Evolutionary conservation across 1,284 basidiomycete species (phyloP).

Genomic region (Termitomyces sp.): DNA sequence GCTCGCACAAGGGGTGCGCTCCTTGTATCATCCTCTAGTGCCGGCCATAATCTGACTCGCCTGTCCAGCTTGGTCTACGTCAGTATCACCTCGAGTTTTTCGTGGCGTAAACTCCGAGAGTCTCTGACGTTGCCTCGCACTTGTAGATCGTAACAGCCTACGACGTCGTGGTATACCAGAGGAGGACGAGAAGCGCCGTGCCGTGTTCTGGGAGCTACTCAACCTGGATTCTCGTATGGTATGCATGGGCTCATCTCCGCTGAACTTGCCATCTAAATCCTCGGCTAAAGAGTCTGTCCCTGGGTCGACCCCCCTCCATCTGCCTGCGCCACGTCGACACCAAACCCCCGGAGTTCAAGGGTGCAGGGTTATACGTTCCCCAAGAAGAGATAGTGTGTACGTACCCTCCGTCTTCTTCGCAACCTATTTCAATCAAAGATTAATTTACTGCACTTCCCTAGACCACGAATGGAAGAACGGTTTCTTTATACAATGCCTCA

Average conservation of each 20-base stretch:
- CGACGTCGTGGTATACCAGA: conserved; percentile 61
- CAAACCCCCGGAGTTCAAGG: conserved; percentile 55
- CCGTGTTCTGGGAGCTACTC: conserved; percentile 70
- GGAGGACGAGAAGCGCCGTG: conserved; percentile 64
- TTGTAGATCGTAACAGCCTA: conserved; percentile 63
- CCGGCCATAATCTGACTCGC: conserved; percentile 1
- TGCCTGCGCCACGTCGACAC: conserved; percentile 63
- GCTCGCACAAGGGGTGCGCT: conserved; percentile 52
- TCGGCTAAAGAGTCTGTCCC: conserved; percentile 56
- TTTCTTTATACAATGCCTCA: conserved; percentile 62
- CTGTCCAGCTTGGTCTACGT: conserved; percentile 49
- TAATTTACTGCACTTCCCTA: conserved; percentile 21
- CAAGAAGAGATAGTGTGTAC: conserved; percentile 62
- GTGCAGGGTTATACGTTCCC: conserved; percentile 49
- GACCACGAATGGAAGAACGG: conserved; percentile 73
- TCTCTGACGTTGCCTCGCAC: conserved; percentile 8
- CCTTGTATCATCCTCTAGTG: conserved; percentile 1
- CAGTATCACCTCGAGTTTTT: conserved; percentile 23
- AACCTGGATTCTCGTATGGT: conserved; percentile 75
- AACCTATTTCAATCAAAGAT: background rate
- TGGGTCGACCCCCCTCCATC: conserved; percentile 71
- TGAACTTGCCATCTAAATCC: background rate
- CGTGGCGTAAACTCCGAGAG: conserved; percentile 1
- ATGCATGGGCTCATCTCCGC: conserved; percentile 17
- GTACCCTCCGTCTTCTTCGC: conserved; percentile 23